phyloP scores from a whole-genome alignment of 345 rosid species.

The Cardamine occulta region DNA sequence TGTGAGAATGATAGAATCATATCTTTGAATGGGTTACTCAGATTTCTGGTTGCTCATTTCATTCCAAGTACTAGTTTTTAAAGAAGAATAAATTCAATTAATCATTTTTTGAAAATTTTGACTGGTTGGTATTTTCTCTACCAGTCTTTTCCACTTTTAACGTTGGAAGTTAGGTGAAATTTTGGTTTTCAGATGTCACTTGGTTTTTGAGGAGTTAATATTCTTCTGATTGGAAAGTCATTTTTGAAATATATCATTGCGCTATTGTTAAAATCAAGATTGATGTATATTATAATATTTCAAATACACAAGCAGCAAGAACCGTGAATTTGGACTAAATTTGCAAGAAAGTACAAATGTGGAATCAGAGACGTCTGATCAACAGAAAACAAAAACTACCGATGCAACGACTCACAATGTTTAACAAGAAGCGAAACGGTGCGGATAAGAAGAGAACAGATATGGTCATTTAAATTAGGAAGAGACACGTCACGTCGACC shows the following conservation, averaged over 20 bases:
- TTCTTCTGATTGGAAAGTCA: neutral
- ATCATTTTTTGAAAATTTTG: neutral
- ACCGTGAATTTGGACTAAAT: slow-evolving; percentile 1
- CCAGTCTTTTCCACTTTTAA: slow-evolving; percentile 13
- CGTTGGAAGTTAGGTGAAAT: neutral
- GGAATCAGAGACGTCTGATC: neutral
- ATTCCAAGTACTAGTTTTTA: neutral
- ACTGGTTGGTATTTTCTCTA: slow-evolving; percentile 25
- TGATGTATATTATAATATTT: neutral
- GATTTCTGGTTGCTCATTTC: neutral
- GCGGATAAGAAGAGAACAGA: neutral
- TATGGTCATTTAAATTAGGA: neutral
- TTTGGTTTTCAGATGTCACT: neutral
- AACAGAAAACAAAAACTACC: slow-evolving; percentile 2
- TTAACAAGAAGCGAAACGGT: neutral
- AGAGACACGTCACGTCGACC: slow-evolving; percentile 11
- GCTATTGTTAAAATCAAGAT: neutral
- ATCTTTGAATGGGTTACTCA: neutral
- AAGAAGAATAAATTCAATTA: neutral
- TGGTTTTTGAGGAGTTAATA: neutral
- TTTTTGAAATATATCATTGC: neutral
- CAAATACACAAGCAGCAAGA: neutral
- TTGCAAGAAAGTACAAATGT: neutral
- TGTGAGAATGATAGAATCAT: slow-evolving; percentile 10
- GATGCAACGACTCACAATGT: neutral